These are phyloP conservation scores for Acephala macrosclerotiorum DNA, from an alignment of 2,329 filamentous ascomycete genomes.

Conservation along the genomic window DNA sequence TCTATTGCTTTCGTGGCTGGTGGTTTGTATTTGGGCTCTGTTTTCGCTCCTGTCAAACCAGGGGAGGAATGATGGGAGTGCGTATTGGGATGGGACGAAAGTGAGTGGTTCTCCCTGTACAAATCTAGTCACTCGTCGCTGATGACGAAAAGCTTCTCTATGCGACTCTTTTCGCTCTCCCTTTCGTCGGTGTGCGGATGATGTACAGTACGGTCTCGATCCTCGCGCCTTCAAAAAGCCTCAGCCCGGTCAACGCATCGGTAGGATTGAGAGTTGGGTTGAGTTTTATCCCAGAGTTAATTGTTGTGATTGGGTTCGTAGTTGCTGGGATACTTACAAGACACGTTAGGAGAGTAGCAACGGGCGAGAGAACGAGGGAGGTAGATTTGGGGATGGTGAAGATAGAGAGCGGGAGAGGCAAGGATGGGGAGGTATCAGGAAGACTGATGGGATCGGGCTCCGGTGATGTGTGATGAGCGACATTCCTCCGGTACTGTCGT, in stretches of 20 bases:
- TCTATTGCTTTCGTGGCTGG: conserved; percentile 18
- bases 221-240: conserved; percentile 28
- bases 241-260: conserved; percentile 37
- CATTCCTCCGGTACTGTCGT: no score
- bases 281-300: conserved; percentile 40
- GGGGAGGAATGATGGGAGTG: not conserved
- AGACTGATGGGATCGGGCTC: not conserved
- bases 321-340: conserved; percentile 39
- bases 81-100: not conserved
- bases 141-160: conserved; percentile 21
- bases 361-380: not conserved
- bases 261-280: conserved; percentile 38
- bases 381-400: not conserved
- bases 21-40: conserved; percentile 12
- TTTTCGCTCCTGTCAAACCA: conserved; percentile 20
- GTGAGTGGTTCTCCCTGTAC: not conserved
- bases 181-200: conserved; percentile 39
- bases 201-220: conserved; percentile 38
- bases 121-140: not conserved
- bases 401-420: not conserved
- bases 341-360: not conserved
- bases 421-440: not conserved
- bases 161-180: conserved; percentile 28
- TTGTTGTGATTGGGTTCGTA: conserved; percentile 26
- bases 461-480: not conserved